Percentiles rank a stretch among this genome's conserved stretches.
phyloP scores from a whole-genome alignment of 768 basidiomycete genomes.

The Gloeophyllum trabeum region DNA sequence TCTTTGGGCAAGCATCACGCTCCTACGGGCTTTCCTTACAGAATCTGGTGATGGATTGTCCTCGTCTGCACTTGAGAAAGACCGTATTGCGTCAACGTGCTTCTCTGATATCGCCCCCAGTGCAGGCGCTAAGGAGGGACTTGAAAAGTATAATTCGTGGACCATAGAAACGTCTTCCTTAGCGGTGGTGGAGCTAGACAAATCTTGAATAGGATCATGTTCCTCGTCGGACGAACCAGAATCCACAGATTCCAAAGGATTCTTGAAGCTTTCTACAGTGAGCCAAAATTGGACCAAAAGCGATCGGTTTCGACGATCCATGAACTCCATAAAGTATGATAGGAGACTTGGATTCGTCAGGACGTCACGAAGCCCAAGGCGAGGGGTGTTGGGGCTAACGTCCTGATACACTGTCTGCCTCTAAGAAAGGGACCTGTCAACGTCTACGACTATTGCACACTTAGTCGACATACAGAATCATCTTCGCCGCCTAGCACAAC shows the following conservation, averaged over 20 bases:
- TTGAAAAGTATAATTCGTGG: constrained; percentile 77
- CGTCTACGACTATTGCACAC: not conserved
- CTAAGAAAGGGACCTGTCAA: constrained; percentile 13
- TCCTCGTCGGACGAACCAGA: constrained; percentile 43
- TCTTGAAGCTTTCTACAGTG: constrained; percentile 95
- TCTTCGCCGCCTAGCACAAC: constrained; percentile 63
- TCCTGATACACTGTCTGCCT: constrained; percentile 21
- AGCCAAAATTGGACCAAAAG: constrained; percentile 95
- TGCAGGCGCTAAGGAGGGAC: constrained; percentile 41
- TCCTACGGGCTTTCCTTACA: constrained; percentile 53
- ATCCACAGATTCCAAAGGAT: constrained; percentile 80
- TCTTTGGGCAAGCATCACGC: constrained; percentile 75
- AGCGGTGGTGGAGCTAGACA: constrained; percentile 46
- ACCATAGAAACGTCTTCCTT: constrained; percentile 87
- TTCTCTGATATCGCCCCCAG: constrained; percentile 58
- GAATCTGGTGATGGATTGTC: constrained; percentile 24
- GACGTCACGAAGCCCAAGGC: constrained; percentile 63
- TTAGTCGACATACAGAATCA: constrained; percentile 34
- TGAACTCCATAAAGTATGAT: constrained; percentile 96
- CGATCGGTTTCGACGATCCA: constrained; percentile 83
- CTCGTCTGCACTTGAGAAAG: constrained; percentile 45
- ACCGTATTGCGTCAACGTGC: constrained; percentile 57
- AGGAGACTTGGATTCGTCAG: constrained; percentile 83
- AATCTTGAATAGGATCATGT: constrained; percentile 47
- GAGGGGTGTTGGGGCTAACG: constrained; percentile 30